Percentiles rank a stretch among this genome's conserved stretches.
Evolutionary conservation across 441 rosid genomes (phyloP).

Genomic region (Flueggea neowawraea): DNA sequence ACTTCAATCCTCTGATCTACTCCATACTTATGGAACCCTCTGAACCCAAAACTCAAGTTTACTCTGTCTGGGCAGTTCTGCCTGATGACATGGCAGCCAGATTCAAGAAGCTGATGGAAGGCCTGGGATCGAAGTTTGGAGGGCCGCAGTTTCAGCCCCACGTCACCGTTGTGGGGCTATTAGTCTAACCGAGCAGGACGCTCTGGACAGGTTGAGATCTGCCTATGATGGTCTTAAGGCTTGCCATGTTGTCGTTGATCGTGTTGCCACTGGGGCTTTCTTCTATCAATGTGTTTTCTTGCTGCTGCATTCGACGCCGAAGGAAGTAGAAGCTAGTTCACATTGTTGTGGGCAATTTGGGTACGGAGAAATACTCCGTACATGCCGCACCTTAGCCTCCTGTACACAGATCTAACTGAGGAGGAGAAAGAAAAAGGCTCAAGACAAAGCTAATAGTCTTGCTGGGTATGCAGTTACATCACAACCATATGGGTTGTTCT

Average conservation of each 20-base stretch:
- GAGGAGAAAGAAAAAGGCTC: slow-evolving; percentile 73
- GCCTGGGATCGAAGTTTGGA: slow-evolving; percentile 63
- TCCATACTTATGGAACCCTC: slow-evolving; percentile 26
- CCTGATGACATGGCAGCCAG: slow-evolving; percentile 45
- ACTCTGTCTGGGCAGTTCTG: slow-evolving; percentile 87
- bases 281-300: slow-evolving; percentile 50
- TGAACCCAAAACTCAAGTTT: slow-evolving; percentile 28
- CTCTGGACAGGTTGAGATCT: slow-evolving; percentile 47
- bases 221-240: slow-evolving; percentile 59
- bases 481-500: no score
- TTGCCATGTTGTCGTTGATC: slow-evolving; percentile 49
- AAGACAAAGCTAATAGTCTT: slow-evolving; percentile 53
- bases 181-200: slow-evolving; percentile 57
- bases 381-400: slow-evolving; percentile 89
- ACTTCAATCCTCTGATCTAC: not conserved
- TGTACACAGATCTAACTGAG: slow-evolving; percentile 65
- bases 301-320: slow-evolving; percentile 59
- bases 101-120: slow-evolving; percentile 54
- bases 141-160: slow-evolving; percentile 85
- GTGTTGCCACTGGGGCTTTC: slow-evolving; percentile 34
- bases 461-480: slow-evolving; percentile 18
- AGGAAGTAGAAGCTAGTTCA: slow-evolving; percentile 75
- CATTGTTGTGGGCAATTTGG: slow-evolving; percentile 59
- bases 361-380: slow-evolving; percentile 45
- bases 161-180: slow-evolving; percentile 70